Percentiles rank a stretch among this genome's conserved stretches.
Evolutionary conservation across 306 rosid genomes (phyloP).

Genomic region (Dicorynia guianensis): DNA sequence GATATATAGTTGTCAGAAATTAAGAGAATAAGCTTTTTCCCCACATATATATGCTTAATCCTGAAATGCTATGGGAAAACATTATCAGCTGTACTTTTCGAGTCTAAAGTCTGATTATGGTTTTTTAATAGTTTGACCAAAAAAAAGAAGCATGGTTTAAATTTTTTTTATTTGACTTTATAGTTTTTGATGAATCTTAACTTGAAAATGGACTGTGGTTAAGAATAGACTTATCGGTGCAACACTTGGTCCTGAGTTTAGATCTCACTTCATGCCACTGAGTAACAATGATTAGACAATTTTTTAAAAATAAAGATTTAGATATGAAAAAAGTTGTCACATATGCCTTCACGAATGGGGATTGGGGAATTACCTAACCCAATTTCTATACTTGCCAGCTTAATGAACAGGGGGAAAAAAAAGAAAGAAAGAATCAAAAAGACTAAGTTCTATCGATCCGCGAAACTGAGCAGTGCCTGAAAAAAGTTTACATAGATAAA

Average conservation of each 20-base stretch:
- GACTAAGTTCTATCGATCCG: slow-evolving; percentile 31
- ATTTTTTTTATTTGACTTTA: slow-evolving; percentile 22
- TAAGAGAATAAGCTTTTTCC: slow-evolving; percentile 19
- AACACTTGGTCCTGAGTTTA: not conserved
- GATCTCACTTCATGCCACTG: not conserved
- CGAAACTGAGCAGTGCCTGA: slow-evolving; percentile 40
- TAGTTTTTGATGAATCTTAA: slow-evolving; percentile 8
- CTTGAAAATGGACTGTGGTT: slow-evolving; percentile 20
- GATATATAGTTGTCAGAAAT: slow-evolving; percentile 10
- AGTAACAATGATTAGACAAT: not conserved
- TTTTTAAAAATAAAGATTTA: not conserved
- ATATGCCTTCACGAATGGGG: slow-evolving; percentile 17
- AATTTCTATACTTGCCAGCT: not conserved
- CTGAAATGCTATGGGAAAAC: not conserved
- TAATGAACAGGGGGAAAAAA: not conserved
- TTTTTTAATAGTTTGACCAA: too few relatives aligned
- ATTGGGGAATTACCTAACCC: not conserved
- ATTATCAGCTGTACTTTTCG: not conserved
- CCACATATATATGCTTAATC: not conserved
- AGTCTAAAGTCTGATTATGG: not conserved
- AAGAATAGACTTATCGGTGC: slow-evolving; percentile 6
- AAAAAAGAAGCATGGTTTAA: not conserved
- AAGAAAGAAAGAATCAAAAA: slow-evolving; percentile 20
- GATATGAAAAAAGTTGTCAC: slow-evolving; percentile 17
- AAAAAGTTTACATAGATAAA: slow-evolving; percentile 43